Base-by-base conservation (phyloP, 1,284 basidiomycete species). In the Ceratobasidium sp. region DNA sequence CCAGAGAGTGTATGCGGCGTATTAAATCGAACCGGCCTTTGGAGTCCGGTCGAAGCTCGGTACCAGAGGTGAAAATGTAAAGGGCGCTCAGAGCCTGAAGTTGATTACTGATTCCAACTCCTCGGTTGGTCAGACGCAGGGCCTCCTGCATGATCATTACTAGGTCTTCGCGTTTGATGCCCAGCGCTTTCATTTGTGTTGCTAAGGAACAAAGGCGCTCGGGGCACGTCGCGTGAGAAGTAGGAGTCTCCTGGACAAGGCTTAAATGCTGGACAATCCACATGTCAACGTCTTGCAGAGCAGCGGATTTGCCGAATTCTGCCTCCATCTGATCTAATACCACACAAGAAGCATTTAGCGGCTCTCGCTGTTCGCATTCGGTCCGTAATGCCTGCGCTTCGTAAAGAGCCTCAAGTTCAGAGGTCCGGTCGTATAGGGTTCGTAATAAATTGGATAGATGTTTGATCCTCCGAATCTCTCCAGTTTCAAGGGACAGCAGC, bases 101-200 rank as follows among this genome's bases (percentile, higher is more conserved):
- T 21, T 62, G 59, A 26, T 47, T 62, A n/a, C 59, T 62, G 28
- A 62, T 62, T 14, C 59, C 59, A 7, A 62, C 30, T 16, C 59
- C 59, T 5, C 59, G 44, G 30, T 62, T 32, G 8, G 46, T 43
- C 21, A 62, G 30, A 30, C 44, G 6, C 28, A 62, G 6, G 16
- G 26, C 59, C 26, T 62, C 59, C 23, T 28, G 44, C 16, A 21
- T 43, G 23, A 62, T 13, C 14, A 62, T 5, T 4, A 62, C 11
- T 23, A 62, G 14, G 4, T 62, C 59, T 18, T 47, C 57, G 7
- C n/a, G 16, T 23, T 59, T 59, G 38, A 26, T 21, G 2, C 38
- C 57, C 18, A 26, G 30, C 8, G 43, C 28, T 23, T 28, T 43
- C 30, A 32, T 32, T 6, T 49, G 41, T 9, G 44, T 43, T 9